Base-by-base conservation (phyloP, 495 filamentous ascomycete genomes). In the Echria macrotheca region DNA sequence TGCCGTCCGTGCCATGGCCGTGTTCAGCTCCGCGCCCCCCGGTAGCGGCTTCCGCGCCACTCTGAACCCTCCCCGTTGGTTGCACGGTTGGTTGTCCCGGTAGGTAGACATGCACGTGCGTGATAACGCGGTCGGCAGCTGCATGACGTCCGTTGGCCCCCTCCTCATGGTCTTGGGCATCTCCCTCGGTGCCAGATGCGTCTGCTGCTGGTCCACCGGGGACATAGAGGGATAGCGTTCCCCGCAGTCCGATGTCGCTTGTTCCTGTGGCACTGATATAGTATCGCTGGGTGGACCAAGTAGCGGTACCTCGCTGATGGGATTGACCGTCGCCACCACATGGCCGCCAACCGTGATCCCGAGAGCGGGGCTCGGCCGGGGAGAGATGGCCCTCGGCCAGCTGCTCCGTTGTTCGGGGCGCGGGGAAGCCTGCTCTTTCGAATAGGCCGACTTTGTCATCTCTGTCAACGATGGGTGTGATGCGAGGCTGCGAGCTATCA, bases 151-250 rank as follows among this genome's bases (percentile, higher is more conserved):
- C 15, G 17, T 15, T 8, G 21, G 4, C 18, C 24, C 37, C 37
- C 26, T 45, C 15, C 56, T 59, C 59, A 64, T 57, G 22, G 59
- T 62, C 49, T 60, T 62, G 31, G 59, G 56, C 52, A 64, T 61
- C 41, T 51, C 52, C 40, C 48, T 33, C 21, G n/a, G n/a, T n/a
- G n/a, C n/a, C n/a, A n/a, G n/a, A n/a, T n/a, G n/a, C n/a, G n/a
- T n/a, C n/a, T 48, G 17, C 22, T 28, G 29, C 19, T 25, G 18
- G 15, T 23, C 21, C 24, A 15, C 37, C 11, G 5, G 9, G 21
- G 14, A 38, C 12, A 33, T 41, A 32, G 23, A 19, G 7, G 15
- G 44, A n/a, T 21, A 41, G 31, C 4, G 42, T 21, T 19, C 47
- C 42, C 47, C 51, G 38, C 12, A 28, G 6, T 47, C 43, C 32